Evolutionary conservation across 2,329 filamentous ascomycete genomes (phyloP).

Genomic region (Mycosphaerella arachidis): DNA sequence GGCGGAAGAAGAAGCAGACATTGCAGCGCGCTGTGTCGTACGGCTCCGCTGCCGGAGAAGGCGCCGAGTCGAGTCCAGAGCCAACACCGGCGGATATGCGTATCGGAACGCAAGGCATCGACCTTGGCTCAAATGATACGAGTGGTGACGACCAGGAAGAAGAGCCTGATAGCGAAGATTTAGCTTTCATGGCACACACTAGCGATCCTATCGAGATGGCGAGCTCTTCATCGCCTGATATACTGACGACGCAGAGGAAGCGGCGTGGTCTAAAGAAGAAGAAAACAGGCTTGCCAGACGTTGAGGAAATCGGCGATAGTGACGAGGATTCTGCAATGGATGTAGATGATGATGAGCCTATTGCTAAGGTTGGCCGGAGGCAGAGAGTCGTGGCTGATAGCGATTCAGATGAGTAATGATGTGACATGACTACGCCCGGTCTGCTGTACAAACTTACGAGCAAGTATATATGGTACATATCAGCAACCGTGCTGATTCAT

Average conservation of each 20-base stretch:
- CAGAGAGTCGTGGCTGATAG: constrained; percentile 21
- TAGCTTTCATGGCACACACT: constrained; percentile 44
- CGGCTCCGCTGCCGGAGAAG: constrained; percentile 33
- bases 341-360: constrained; percentile 1
- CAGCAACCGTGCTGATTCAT: too few species aligned
- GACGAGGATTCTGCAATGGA: constrained; percentile 5
- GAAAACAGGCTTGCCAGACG: constrained; percentile 6
- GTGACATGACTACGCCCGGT: background rate
- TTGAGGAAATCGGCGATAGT: constrained; percentile 15
- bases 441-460: too few species aligned
- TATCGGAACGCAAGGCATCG: constrained; percentile 34
- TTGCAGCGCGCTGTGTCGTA: constrained; percentile 20
- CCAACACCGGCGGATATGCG: constrained; percentile 34
- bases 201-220: constrained; percentile 36
- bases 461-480: too few species aligned
- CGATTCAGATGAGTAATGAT: constrained; percentile 16
- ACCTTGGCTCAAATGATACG: constrained; percentile 44
- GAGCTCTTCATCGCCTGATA: constrained; percentile 26
- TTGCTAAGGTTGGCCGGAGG: constrained; percentile 5
- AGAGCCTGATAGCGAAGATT: constrained; percentile 44
- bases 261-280: constrained; percentile 18
- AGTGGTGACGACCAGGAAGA: constrained; percentile 41
- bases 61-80: constrained; percentile 30
- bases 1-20: constrained; percentile 21
- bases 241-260: constrained; percentile 8